Evolutionary conservation across 2,329 filamentous ascomycete genomes (phyloP).

Genomic region (Pyrenochaeta sp.): DNA sequence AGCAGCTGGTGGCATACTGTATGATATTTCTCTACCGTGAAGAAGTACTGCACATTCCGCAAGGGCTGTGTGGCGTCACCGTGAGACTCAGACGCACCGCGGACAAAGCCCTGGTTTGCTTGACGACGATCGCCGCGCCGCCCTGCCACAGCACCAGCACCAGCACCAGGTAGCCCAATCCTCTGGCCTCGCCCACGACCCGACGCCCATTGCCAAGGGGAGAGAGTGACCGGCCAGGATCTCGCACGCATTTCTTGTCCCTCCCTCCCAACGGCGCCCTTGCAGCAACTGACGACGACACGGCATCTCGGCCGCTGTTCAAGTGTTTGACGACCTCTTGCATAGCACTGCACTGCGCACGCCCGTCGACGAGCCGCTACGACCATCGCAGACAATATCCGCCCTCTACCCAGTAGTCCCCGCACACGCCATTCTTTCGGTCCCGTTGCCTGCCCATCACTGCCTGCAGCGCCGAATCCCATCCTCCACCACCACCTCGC

Average conservation of each 20-base stretch:
- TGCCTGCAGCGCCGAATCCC: not conserved
- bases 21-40: no score
- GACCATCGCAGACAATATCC: not conserved
- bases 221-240: slow-evolving; percentile 9
- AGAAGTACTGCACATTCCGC: slow-evolving; percentile 4
- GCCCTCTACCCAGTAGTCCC: not conserved
- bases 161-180: not conserved
- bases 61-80: slow-evolving; percentile 15
- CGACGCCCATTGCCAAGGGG: slow-evolving; percentile 20
- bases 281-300: slow-evolving; percentile 1
- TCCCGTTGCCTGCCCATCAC: slow-evolving; percentile 12
- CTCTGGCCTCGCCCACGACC: slow-evolving; percentile 11
- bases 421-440: slow-evolving; percentile 22
- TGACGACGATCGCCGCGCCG: not conserved
- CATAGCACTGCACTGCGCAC: not conserved
- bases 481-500: slow-evolving; percentile 9
- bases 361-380: not conserved
- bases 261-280: slow-evolving; percentile 2
- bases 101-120: not conserved
- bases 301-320: not conserved
- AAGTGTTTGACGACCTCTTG: not conserved
- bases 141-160: not conserved
- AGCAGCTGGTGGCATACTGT: no score
- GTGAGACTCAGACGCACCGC: not conserved
- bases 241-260: slow-evolving; percentile 19